Conservation (phyloP, 1,284 basidiomycete species). For the Sporisorium iseilematis-ciliati region DNA sequence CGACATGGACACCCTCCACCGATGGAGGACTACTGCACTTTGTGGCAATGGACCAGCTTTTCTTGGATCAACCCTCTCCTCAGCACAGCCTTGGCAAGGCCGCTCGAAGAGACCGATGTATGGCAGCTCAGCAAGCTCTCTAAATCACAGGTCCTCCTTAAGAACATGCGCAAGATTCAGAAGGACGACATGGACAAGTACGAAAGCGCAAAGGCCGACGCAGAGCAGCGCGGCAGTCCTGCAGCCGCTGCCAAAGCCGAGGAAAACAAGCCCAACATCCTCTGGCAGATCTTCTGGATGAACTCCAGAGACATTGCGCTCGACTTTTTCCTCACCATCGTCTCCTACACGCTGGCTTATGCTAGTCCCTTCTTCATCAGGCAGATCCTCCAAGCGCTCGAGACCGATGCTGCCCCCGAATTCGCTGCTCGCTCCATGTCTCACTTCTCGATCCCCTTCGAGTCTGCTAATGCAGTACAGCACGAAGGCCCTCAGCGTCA, state of each 20-base stretch:
- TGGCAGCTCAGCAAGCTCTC: conserved; percentile 44
- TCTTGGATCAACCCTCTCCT: conserved; percentile 76
- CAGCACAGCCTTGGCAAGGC: conserved; percentile 14
- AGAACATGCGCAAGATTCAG: conserved; percentile 34
- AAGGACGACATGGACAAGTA: conserved; percentile 15
- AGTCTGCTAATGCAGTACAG: background rate
- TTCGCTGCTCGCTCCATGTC: background rate
- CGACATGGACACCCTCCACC: conserved; percentile 69
- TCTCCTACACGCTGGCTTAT: conserved; percentile 47
- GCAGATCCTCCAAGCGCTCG: conserved; percentile 43
- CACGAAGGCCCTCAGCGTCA: background rate
- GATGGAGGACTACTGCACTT: conserved; percentile 80
- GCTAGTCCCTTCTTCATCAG: conserved; percentile 52
- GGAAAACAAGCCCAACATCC: conserved; percentile 28
- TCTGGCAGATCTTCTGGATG: conserved; percentile 36
- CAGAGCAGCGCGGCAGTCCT: conserved; percentile 1
- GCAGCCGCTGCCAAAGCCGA: conserved; percentile 33
- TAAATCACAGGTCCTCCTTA: conserved; percentile 33
- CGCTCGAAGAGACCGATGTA: conserved; percentile 50
- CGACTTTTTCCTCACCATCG: conserved; percentile 47
- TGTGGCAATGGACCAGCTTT: conserved; percentile 83
- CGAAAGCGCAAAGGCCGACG: conserved; percentile 9
- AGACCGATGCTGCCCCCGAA: background rate
- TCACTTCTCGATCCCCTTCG: background rate
- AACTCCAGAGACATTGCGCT: conserved; percentile 43